A percentile compares a stretch with the other conserved stretches of the same genome.
These are phyloP conservation scores for Limnanthes douglasii DNA, from an alignment of 345 rosid species.

Conservation along the genomic window DNA sequence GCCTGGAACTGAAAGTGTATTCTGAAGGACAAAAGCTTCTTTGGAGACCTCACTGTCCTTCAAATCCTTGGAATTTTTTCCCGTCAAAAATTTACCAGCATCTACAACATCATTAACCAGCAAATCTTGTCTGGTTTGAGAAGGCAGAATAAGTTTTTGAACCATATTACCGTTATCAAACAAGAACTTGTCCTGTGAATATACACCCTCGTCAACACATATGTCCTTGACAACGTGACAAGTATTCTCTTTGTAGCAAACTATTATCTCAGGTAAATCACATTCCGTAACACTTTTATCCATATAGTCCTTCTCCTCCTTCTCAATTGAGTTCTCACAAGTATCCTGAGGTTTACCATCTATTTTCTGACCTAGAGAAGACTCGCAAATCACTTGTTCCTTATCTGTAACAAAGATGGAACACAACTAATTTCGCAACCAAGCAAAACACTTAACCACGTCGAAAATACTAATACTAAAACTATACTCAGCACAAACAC, in stretches of 20 bases:
- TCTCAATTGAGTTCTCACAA: conserved; percentile 12
- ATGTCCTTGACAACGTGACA: conserved; percentile 60
- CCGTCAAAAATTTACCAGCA: too few relatives aligned
- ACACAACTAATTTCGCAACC: neutral
- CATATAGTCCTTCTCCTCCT: conserved; percentile 24
- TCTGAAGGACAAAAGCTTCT: too few relatives aligned
- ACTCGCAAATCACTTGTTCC: conserved; percentile 22
- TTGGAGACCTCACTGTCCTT: too few relatives aligned
- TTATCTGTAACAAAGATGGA: conserved; percentile 26
- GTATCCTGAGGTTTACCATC: conserved; percentile 3
- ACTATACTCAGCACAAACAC: neutral
- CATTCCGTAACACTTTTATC: conserved; percentile 43
- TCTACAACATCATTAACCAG: too few relatives aligned
- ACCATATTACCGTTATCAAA: conserved; percentile 29
- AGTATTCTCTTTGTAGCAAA: conserved; percentile 49
- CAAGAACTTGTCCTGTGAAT: conserved; percentile 35
- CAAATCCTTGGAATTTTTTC: too few relatives aligned
- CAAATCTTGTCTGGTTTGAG: too few relatives aligned
- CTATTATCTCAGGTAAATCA: conserved; percentile 45
- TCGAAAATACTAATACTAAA: neutral
- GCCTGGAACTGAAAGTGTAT: too few relatives aligned
- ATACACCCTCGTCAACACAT: conserved; percentile 61
- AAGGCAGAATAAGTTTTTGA: too few relatives aligned
- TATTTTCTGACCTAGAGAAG: conserved; percentile 9
- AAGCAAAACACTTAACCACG: neutral